Evolutionary conservation across 108 stramenopile species (phyloP).

Genomic region (Stephanodiscus minutulus): DNA sequence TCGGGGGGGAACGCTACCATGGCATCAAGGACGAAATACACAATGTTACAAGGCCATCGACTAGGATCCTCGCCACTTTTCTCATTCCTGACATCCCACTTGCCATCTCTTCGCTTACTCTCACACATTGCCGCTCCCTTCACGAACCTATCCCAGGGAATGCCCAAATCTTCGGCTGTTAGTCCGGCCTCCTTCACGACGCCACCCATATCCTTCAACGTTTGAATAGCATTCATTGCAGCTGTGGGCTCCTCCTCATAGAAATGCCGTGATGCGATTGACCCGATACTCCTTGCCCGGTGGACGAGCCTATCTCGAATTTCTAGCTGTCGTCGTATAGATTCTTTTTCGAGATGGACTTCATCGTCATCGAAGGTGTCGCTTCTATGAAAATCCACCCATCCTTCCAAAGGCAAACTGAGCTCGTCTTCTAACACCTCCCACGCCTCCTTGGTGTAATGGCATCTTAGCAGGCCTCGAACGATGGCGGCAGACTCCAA

Average conservation of each 20-base stretch:
- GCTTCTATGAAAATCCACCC: slow-evolving; percentile 22
- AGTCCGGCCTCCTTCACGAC: slow-evolving; percentile 61
- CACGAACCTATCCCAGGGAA: slow-evolving; percentile 81
- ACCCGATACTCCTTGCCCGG: slow-evolving; percentile 71
- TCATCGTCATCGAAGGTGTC: slow-evolving; percentile 23
- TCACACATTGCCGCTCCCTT: slow-evolving; percentile 82
- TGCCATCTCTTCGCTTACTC: slow-evolving; percentile 61
- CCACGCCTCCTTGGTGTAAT: slow-evolving; percentile 73
- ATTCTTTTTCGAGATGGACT: slow-evolving; percentile 27
- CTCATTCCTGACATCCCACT: slow-evolving; percentile 24
- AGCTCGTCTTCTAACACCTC: slow-evolving; percentile 76
- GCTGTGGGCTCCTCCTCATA: slow-evolving; percentile 64
- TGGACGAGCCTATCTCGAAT: slow-evolving; percentile 47
- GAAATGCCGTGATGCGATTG: slow-evolving; percentile 83
- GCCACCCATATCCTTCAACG: slow-evolving; percentile 63
- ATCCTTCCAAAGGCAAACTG: slow-evolving; percentile 62
- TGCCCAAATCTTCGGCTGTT: slow-evolving; percentile 44
- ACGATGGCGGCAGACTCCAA: slow-evolving; percentile 82
- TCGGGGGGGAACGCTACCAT: slow-evolving; percentile 83
- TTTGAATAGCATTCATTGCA: slow-evolving; percentile 62
- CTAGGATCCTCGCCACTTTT: slow-evolving; percentile 25
- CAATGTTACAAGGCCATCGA: slow-evolving; percentile 54
- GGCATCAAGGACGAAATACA: slow-evolving; percentile 76
- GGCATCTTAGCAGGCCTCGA: slow-evolving; percentile 65
- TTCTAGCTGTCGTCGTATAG: slow-evolving; percentile 27